phyloP scores from a whole-genome alignment of 805 yeast species.

The Metschnikowia gruessii region DNA sequence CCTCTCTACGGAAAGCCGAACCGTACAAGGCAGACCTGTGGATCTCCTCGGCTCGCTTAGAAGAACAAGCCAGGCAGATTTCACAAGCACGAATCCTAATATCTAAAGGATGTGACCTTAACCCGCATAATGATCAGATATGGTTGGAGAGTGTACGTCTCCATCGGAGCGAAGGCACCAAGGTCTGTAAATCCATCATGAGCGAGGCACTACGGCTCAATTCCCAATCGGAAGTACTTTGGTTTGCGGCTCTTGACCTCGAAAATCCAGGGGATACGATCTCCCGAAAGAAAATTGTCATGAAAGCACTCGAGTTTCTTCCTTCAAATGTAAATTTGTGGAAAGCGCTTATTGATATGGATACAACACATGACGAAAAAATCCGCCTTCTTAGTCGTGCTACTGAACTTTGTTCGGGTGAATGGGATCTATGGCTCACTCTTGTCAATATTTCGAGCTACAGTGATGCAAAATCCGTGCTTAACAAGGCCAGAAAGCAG shows the following conservation, averaged over 20 bases:
- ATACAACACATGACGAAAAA: constrained; percentile 49
- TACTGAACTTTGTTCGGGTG: constrained; percentile 60
- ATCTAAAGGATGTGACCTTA: constrained; percentile 67
- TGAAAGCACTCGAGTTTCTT: constrained; percentile 66
- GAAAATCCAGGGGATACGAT: constrained; percentile 50
- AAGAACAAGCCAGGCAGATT: constrained; percentile 58
- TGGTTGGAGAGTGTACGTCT: constrained; percentile 82
- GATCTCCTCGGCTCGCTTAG: constrained; percentile 83
- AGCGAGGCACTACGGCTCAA: constrained; percentile 62
- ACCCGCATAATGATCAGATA: constrained; percentile 65
- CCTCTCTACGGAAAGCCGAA: constrained; percentile 67
- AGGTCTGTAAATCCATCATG: constrained; percentile 54
- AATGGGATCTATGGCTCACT: constrained; percentile 64
- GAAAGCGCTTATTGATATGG: constrained; percentile 61
- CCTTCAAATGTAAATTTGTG: constrained; percentile 64
- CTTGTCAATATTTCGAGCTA: constrained; percentile 47
- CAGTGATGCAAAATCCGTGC: constrained; percentile 49
- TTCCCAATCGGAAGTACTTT: constrained; percentile 56
- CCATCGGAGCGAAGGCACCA: constrained; percentile 42
- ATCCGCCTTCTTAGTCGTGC: constrained; percentile 60
- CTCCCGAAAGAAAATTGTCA: constrained; percentile 55
- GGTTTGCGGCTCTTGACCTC: constrained; percentile 69
- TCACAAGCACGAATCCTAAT: constrained; percentile 58
- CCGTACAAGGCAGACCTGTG: constrained; percentile 76
- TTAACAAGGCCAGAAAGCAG: constrained; percentile 61